Evolutionary conservation across 2,329 filamentous ascomycete species (phyloP), one percentile per base, ranked within the genome.

Genomic region (Trichoderma guizhouense): DNA sequence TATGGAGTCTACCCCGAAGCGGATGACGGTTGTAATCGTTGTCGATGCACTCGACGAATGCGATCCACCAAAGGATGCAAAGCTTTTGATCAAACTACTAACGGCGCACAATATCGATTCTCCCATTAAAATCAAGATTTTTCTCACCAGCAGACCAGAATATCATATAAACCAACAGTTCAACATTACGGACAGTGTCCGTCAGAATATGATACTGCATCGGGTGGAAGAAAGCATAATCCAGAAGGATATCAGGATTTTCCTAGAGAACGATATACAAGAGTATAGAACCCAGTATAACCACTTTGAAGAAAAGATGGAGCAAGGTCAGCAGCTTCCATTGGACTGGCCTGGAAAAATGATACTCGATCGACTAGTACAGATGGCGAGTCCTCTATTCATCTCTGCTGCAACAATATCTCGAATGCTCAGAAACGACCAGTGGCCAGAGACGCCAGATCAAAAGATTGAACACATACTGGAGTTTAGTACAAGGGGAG

Each of bases 11-110:
- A n/a, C n/a, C n/a, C n/a, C n/a, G n/a, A n/a, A n/a, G n/a, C n/a
- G n/a, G n/a, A n/a, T n/a, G n/a, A n/a, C n/a, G n/a, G n/a, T n/a
- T n/a, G n/a, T n/a, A n/a, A n/a, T n/a, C n/a, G n/a, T 68, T 30
- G 9, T 68, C 3, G 65, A 68, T 5, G 65, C 65, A 15, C 32
- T 68, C 14, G 65, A 68, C 7, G 65, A 68, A 36, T 68, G 65
- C 18, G 34, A 68, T 15, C 11, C 8, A 2, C 32, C 28, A 5
- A 3, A 39, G 4, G n/a, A 66, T 15, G 43, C 32, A 18, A 26
- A 18, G 11, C n/a, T 18, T 11, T 0, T 66, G 4, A 26, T 66
- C 21, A 21, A 18, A 12, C 63, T 53, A 3, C 24, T 66, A 28
- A 36, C 7, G 15, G 11, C 15, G 18, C 47, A 47, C 9, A 9